Base-by-base conservation (phyloP, 345 rosid genomes). In the Syzygium jambos region DNA sequence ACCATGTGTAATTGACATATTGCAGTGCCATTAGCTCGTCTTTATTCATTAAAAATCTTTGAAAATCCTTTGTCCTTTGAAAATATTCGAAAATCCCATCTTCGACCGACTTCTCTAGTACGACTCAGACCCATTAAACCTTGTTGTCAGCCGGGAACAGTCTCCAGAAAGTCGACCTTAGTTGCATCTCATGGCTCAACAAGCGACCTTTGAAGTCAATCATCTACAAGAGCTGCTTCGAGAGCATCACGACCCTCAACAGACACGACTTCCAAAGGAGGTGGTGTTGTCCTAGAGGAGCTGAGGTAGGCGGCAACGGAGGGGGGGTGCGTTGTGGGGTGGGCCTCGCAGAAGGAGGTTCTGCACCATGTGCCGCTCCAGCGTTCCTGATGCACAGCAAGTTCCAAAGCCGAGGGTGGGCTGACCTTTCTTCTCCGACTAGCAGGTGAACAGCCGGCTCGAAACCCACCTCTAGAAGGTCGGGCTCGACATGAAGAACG, bases 401-500 rank as follows among this genome's bases (percentile, higher is more conserved):
- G 43, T 41, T 41, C 43, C 43, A 41, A 41, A 41, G 65, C 96
- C 97, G 0, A 94, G 94, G 98, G 88, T 95, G 43, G 93, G 98
- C n/a, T 95, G 94, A 94, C 97, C 98, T 21, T 90, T 85, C 52
- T 89, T 91, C 43, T 94, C 92, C 68, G 97, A 95, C 34, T 98
- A 95, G 85, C 89, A 88, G 49, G 52, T 92, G 63, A 95, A 95
- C 52, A 92, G 96, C 17, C 90, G 98, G 88, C 90, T 89, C 52
- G 90, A 91, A 27, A 86, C 94, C n/a, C 93, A 94, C 38, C 94
- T 91, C 1, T 97, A 98, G 96, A 92, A 87, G 80, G 16, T 94
- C 1, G 96, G 99, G n/a, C 59, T 94, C 73, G 95, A 95, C 85
- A 92, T 94, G 43, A 94, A 97, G 90, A 96, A 94, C 84, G 57